phyloP scores from a whole-genome alignment of 805 yeast species.

The Grigorovia transvaalensis region DNA sequence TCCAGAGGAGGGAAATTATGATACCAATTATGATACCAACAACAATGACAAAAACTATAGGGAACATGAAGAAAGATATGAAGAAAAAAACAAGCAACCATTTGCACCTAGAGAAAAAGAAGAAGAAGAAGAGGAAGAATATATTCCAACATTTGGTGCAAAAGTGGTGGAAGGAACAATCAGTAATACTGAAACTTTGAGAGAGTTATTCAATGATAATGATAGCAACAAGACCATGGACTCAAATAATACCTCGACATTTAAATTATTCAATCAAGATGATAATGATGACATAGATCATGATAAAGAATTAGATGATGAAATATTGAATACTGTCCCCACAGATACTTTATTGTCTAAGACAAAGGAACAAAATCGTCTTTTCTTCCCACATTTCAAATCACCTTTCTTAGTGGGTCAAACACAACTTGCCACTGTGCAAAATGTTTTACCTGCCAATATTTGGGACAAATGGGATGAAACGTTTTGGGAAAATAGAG shows the following conservation, averaged over 20 bases:
- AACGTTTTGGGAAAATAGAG: constrained; percentile 77
- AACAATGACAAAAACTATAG: neutral
- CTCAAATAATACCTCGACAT: constrained; percentile 25
- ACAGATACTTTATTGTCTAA: constrained; percentile 17
- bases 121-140: constrained; percentile 33
- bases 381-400: constrained; percentile 73
- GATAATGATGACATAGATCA: constrained; percentile 43
- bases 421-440: constrained; percentile 56
- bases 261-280: constrained; percentile 35
- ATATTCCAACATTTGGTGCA: constrained; percentile 44
- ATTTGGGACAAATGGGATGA: constrained; percentile 47
- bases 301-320: constrained; percentile 27
- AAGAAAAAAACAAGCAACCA: constrained; percentile 1
- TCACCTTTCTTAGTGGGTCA: constrained; percentile 86
- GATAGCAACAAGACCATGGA: constrained; percentile 6
- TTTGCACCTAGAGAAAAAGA: neutral
- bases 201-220: constrained; percentile 45
- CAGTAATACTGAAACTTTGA: constrained; percentile 49
- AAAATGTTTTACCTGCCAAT: constrained; percentile 21
- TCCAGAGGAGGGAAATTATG: neutral
- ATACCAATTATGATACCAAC: neutral
- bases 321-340: neutral
- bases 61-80: neutral
- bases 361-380: constrained; percentile 32
- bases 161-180: constrained; percentile 19